phyloP scores from a whole-genome alignment of 805 yeast species.

The Saccharomycopsis fibuligera region DNA sequence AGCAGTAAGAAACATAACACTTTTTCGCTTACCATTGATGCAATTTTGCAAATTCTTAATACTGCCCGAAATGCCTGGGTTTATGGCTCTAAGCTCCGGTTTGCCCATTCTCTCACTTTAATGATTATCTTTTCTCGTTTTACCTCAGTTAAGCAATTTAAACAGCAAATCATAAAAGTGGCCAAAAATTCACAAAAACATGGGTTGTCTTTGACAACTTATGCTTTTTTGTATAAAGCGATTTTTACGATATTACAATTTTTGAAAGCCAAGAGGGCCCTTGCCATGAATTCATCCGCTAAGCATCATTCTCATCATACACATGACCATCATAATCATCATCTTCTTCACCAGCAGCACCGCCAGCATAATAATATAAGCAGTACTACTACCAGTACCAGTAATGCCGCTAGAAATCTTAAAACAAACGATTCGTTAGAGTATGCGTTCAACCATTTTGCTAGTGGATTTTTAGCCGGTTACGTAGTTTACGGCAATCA shows the following conservation, averaged over 20 bases:
- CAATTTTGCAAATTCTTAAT: not conserved
- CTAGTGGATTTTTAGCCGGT: slow-evolving; percentile 12
- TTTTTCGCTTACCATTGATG: no score
- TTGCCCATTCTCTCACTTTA: slow-evolving; percentile 17
- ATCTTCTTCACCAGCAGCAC: no score
- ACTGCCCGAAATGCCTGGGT: slow-evolving; percentile 13
- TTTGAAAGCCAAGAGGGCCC: not conserved
- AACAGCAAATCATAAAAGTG: not conserved
- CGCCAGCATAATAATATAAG: not conserved
- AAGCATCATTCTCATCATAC: no score
- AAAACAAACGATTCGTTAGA: not conserved
- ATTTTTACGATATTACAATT: not conserved
- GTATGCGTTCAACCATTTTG: slow-evolving; percentile 5
- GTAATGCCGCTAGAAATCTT: not conserved
- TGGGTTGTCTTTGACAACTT: slow-evolving; percentile 11
- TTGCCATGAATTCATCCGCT: no score
- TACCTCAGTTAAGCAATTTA: slow-evolving; percentile 1
- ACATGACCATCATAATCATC: no score
- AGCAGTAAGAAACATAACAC: no score
- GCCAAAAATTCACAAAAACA: slow-evolving; percentile 14
- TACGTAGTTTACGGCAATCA: slow-evolving; percentile 15
- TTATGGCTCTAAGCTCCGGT: slow-evolving; percentile 15
- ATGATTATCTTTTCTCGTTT: slow-evolving; percentile 2
- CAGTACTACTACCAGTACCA: not conserved
- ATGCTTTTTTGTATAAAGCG: slow-evolving; percentile 14